These are phyloP conservation scores for Chlamydomonas sphaeroides DNA, from an alignment of 139 green algal species.

Conservation along the genomic window DNA sequence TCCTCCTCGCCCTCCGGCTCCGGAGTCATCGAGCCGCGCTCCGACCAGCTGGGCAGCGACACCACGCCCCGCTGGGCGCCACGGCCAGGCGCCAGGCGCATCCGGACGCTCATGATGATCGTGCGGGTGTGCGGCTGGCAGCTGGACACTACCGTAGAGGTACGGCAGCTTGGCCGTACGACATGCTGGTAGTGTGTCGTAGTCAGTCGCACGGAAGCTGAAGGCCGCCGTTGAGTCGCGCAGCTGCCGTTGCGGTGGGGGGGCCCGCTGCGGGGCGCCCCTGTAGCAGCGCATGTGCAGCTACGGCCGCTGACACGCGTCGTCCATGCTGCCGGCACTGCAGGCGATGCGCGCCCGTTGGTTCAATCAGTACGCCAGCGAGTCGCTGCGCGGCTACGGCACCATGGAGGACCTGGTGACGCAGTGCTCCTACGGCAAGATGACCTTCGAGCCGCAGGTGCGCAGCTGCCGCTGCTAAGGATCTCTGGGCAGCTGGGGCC, in stretches of 20 bases:
- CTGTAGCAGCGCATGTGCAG: neutral
- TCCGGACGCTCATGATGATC: neutral
- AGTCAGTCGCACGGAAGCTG: too few relatives aligned
- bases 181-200: too few relatives aligned
- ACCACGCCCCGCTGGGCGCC: neutral
- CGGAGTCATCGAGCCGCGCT: neutral
- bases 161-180: neutral
- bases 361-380: neutral
- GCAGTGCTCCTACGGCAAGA: constrained; percentile 14
- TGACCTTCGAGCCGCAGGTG: neutral
- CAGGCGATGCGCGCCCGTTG: constrained; percentile 2
- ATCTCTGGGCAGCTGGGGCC: too few relatives aligned
- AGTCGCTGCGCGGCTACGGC: too few relatives aligned
- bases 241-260: too few relatives aligned
- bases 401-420: neutral
- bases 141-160: neutral
- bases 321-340: neutral
- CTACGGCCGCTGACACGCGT: too few relatives aligned
- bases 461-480: too few relatives aligned
- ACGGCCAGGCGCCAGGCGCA: neutral
- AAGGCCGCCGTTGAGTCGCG: too few relatives aligned
- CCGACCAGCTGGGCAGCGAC: neutral
- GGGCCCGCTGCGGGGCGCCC: too few relatives aligned
- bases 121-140: neutral
- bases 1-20: neutral